Evolutionary conservation across 139 green algal species (phyloP).

Genomic region (Diplosphaera chodatii): DNA sequence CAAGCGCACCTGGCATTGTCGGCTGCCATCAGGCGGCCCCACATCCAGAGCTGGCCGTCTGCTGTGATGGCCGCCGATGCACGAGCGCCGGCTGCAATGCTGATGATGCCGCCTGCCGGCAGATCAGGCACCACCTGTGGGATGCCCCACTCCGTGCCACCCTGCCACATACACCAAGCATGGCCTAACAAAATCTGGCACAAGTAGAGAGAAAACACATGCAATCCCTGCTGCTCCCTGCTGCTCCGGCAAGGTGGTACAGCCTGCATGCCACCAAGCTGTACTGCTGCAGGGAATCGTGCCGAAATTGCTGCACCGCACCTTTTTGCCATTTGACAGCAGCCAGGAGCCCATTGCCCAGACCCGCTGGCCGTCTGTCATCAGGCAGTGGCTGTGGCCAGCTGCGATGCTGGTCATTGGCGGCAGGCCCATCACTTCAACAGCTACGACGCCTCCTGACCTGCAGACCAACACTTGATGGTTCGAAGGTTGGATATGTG

Average conservation of each 20-base stretch:
- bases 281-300: too few species aligned
- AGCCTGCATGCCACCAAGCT: too few species aligned
- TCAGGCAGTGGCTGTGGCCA: conserved; percentile 42
- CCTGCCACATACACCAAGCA: too few species aligned
- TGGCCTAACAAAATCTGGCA: too few species aligned
- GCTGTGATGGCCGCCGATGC: conserved; percentile 41
- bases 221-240: too few species aligned
- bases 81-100: conserved; percentile 39
- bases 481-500: too few species aligned
- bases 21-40: conserved; percentile 42
- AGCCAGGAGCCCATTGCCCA: conserved; percentile 45
- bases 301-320: too few species aligned
- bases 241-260: too few species aligned
- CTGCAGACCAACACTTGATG: too few species aligned
- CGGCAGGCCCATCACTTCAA: conserved; percentile 34
- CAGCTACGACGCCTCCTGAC: conserved; percentile 10
- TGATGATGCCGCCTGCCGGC: conserved; percentile 15
- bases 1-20: neutral
- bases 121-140: conserved; percentile 32
- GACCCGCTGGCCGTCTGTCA: conserved; percentile 50
- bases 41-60: conserved; percentile 46
- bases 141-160: conserved; percentile 3
- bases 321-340: neutral
- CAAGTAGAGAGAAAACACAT: too few species aligned
- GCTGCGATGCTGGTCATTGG: conserved; percentile 45